Conservation (phyloP, 257 asterid species). For the Pogostemon cablin region DNA sequence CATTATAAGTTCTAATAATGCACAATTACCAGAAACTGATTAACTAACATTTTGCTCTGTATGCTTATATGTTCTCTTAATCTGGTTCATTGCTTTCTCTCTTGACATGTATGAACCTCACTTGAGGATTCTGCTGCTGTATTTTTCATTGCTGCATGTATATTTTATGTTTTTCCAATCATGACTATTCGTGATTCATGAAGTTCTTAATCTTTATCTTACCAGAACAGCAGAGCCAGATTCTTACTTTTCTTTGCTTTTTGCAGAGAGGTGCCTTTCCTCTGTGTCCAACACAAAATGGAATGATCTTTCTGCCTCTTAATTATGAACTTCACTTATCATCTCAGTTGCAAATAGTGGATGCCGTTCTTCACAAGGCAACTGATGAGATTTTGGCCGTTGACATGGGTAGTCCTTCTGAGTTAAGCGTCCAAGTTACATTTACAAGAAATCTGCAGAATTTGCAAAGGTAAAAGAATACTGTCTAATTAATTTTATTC, state of each 20-base stretch:
- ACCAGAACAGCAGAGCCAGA: constrained; percentile 2
- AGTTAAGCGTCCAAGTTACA: constrained; percentile 47
- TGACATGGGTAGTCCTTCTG: constrained; percentile 67
- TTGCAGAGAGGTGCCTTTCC: constrained; percentile 99
- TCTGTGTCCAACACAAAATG: constrained; percentile 67
- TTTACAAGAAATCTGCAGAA: constrained; percentile 72
- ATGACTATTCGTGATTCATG: constrained; percentile 13
- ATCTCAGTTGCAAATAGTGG: constrained; percentile 78
- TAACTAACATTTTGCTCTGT: not conserved
- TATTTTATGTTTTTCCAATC: constrained; percentile 8
- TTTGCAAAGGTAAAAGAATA: constrained; percentile 63
- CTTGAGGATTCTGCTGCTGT: constrained; percentile 21
- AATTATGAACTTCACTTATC: constrained; percentile 64
- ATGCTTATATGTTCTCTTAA: not conserved
- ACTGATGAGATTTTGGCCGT: constrained; percentile 88
- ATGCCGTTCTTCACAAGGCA: constrained; percentile 88
- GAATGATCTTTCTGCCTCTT: constrained; percentile 83
- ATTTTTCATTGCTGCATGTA: constrained; percentile 14
- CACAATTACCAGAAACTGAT: constrained; percentile 14
- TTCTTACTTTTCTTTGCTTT: constrained; percentile 30
- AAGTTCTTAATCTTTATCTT: constrained; percentile 9
- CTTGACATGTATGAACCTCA: constrained; percentile 4
- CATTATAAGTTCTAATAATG: constrained; percentile 21
- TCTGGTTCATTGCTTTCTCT: constrained; percentile 10
- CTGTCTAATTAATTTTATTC: constrained; percentile 8